Evolutionary conservation across 305 asterid genomes (phyloP).

Genomic region (Fraxinus platypoda): DNA sequence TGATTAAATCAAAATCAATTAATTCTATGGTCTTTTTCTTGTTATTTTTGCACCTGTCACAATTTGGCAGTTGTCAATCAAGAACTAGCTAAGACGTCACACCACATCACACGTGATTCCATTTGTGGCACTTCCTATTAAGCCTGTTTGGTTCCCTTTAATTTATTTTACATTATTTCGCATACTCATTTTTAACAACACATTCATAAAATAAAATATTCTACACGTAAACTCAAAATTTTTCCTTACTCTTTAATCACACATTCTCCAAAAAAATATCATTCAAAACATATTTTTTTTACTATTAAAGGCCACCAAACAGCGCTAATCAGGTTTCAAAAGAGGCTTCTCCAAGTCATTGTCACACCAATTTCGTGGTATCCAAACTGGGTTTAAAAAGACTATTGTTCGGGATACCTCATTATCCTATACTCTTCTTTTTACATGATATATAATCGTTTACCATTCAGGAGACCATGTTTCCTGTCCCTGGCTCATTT

Average conservation of each 20-base stretch:
- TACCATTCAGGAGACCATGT: neutral
- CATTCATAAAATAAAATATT: too few species aligned
- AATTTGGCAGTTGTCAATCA: conserved; percentile 14
- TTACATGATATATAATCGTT: neutral
- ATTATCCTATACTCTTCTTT: neutral
- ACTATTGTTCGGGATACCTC: neutral
- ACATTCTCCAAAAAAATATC: too few species aligned
- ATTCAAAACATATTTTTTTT: too few species aligned
- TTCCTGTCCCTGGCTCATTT: neutral
- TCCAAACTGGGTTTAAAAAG: neutral
- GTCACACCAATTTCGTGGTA: neutral
- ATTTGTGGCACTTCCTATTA: neutral
- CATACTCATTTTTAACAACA: too few species aligned
- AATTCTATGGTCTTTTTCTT: neutral
- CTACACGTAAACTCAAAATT: too few species aligned
- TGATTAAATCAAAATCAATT: neutral
- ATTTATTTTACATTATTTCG: too few species aligned
- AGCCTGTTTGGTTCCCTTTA: too few species aligned
- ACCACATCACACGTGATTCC: conserved; percentile 21
- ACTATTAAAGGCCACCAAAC: too few species aligned
- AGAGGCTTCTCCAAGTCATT: neutral
- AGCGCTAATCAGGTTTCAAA: neutral
- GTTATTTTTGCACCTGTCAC: neutral
- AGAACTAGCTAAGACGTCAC: conserved; percentile 12
- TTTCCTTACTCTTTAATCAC: too few species aligned